These are phyloP conservation scores for Euphorbia tirucalli DNA, from an alignment of 345 rosid genomes.

Conservation along the genomic window DNA sequence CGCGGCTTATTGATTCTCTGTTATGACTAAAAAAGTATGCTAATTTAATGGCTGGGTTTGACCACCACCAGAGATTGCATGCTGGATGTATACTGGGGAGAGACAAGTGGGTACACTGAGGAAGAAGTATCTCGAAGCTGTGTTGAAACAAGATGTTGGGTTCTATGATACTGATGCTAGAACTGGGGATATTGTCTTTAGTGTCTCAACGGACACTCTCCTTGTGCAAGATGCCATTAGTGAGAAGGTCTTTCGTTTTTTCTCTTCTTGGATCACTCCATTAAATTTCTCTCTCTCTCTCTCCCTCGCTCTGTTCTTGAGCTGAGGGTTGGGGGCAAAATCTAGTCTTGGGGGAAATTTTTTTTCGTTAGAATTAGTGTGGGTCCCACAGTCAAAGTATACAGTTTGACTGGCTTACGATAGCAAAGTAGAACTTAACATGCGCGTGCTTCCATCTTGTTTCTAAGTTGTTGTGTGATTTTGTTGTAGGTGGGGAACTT, in stretches of 20 bases:
- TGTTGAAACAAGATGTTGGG: slow-evolving; percentile 93
- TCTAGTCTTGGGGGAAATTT: slow-evolving; percentile 18
- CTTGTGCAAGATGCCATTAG: slow-evolving; percentile 99
- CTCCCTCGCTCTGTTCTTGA: no score
- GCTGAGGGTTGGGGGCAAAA: slow-evolving; percentile 19
- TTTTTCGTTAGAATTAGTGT: slow-evolving; percentile 27
- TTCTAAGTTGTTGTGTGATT: slow-evolving; percentile 22
- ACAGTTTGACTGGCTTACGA: slow-evolving; percentile 37
- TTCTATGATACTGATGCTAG: slow-evolving; percentile 98
- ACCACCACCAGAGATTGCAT: slow-evolving; percentile 67
- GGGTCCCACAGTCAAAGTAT: slow-evolving; percentile 42
- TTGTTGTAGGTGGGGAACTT: slow-evolving; percentile 86
- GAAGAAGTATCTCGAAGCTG: slow-evolving; percentile 93
- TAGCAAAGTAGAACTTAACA: slow-evolving; percentile 36
- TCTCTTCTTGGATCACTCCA: neutral
- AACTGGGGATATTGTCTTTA: slow-evolving; percentile 96
- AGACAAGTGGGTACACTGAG: slow-evolving; percentile 90
- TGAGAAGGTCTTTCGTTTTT: slow-evolving; percentile 59
- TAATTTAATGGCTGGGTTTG: neutral
- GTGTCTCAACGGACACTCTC: slow-evolving; percentile 97
- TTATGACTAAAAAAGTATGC: no score
- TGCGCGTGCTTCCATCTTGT: slow-evolving; percentile 28
- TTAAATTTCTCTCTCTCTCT: no score
- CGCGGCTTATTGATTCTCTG: no score
- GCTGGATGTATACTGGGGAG: slow-evolving; percentile 99